These are phyloP conservation scores for Neofusicoccum kwambonambiense DNA, from an alignment of 2,329 filamentous ascomycete genomes.

Conservation along the genomic window DNA sequence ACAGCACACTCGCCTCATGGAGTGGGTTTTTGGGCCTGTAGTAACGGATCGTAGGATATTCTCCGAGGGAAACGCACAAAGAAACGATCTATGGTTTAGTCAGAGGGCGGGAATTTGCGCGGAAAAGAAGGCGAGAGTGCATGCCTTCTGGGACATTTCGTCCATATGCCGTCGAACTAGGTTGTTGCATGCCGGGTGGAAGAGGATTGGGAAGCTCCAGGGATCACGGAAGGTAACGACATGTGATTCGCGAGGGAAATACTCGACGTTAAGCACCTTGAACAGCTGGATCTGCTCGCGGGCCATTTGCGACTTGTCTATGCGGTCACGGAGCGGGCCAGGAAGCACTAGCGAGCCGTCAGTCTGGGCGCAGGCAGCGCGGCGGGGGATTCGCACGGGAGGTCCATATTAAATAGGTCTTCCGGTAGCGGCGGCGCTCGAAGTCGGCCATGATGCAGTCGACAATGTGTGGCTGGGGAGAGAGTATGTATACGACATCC, in stretches of 20 bases:
- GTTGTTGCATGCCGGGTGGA: conserved; percentile 84
- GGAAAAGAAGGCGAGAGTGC: background rate
- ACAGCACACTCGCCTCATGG: conserved; percentile 87
- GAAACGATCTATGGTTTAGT: conserved; percentile 65
- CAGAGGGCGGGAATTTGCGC: background rate
- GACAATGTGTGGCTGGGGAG: conserved; percentile 81
- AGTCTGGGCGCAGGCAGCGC: conserved; percentile 6
- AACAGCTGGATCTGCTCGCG: conserved; percentile 76
- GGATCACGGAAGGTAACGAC: conserved; percentile 90
- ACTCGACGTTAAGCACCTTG: conserved; percentile 82
- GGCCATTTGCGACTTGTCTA: conserved; percentile 69
- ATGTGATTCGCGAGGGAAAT: conserved; percentile 85
- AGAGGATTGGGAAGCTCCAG: conserved; percentile 91
- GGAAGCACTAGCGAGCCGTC: conserved; percentile 58
- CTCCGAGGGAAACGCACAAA: conserved; percentile 86
- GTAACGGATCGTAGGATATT: conserved; percentile 91
- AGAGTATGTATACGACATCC: conserved; percentile 91
- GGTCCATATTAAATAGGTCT: conserved; percentile 82
- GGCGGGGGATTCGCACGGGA: conserved; percentile 46
- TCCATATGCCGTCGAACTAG: conserved; percentile 82
- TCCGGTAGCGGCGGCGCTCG: conserved; percentile 77
- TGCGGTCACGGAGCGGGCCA: conserved; percentile 66
- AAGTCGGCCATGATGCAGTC: conserved; percentile 94
- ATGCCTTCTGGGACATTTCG: conserved; percentile 80
- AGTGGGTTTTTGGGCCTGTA: conserved; percentile 72